A percentile compares a stretch with the other conserved stretches of the same genome.
These are phyloP conservation scores for Candida ponderosae DNA, from an alignment of 805 yeast species.

Conservation along the genomic window DNA sequence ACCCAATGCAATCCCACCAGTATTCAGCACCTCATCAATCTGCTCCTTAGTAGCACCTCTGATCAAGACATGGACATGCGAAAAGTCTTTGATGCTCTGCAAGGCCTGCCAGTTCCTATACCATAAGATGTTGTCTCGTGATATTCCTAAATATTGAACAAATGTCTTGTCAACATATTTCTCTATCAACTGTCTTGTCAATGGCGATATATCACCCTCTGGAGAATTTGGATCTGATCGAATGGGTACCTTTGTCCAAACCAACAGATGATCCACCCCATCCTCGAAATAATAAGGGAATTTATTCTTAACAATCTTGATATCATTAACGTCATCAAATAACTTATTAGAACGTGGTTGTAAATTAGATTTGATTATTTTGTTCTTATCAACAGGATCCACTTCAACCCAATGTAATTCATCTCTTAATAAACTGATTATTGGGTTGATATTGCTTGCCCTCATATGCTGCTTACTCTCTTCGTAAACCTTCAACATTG, in stretches of 20 bases:
- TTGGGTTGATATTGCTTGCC: slow-evolving; percentile 27
- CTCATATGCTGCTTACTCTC: slow-evolving; percentile 36
- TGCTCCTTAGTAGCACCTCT: slow-evolving; percentile 27
- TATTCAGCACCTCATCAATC: slow-evolving; percentile 10
- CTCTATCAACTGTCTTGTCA: slow-evolving; percentile 34
- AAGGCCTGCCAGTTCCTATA: slow-evolving; percentile 59
- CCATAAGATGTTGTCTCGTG: slow-evolving; percentile 43
- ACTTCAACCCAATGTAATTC: slow-evolving; percentile 42
- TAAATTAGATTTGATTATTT: slow-evolving; percentile 15
- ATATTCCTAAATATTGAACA: slow-evolving; percentile 29
- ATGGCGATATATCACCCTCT: slow-evolving; percentile 41
- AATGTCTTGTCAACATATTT: slow-evolving; percentile 40
- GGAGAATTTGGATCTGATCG: slow-evolving; percentile 39
- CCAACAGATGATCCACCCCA: slow-evolving; percentile 44
- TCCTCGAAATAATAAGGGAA: slow-evolving; percentile 54
- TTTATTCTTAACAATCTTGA: slow-evolving; percentile 41
- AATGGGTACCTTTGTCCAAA: slow-evolving; percentile 56
- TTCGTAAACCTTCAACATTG: slow-evolving; percentile 32
- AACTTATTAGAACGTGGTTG: slow-evolving; percentile 26
- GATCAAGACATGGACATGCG: slow-evolving; percentile 58
- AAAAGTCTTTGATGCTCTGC: slow-evolving; percentile 57
- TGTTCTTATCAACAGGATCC: slow-evolving; percentile 17
- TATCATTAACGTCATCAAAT: slow-evolving; percentile 33
- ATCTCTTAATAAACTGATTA: slow-evolving; percentile 35
- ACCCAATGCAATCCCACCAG: slow-evolving; percentile 16